Evolutionary conservation across 768 basidiomycete genomes (phyloP).

Genomic region (Termitomyces eurrhizus): DNA sequence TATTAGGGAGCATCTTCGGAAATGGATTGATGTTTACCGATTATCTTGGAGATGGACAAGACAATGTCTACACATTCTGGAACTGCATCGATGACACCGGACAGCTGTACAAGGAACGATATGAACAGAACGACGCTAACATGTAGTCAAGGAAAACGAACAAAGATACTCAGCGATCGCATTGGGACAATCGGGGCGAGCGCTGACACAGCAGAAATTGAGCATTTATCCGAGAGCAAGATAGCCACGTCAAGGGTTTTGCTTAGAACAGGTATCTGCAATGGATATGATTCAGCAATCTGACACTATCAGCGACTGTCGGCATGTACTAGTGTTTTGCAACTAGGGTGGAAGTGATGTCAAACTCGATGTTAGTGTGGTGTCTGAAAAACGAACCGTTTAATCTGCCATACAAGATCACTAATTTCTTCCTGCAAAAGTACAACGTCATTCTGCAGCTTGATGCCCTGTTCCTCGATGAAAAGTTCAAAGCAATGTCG

Average conservation of each 20-base stretch:
- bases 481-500: constrained; percentile 10
- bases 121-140: not conserved
- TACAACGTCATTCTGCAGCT: constrained; percentile 3
- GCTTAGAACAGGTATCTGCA: not conserved
- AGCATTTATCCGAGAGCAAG: not conserved
- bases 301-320: not conserved
- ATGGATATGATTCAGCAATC: not conserved
- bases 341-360: not conserved
- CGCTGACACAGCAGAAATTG: not conserved
- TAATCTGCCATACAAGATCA: constrained; percentile 7
- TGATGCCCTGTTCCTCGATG: constrained; percentile 6
- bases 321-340: constrained; percentile 5
- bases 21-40: not conserved
- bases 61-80: not conserved
- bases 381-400: constrained; percentile 3
- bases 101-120: not conserved
- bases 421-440: constrained; percentile 9
- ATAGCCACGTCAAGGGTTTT: not conserved
- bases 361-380: not conserved
- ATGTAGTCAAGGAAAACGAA: not conserved
- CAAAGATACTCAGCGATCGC: not conserved
- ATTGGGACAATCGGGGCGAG: constrained; percentile 1
- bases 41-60: constrained; percentile 1
- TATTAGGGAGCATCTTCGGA: not conserved
- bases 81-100: constrained; percentile 1